Evolutionary conservation across 139 green algal species (phyloP).

Genomic region (Micractinium sp.): DNA sequence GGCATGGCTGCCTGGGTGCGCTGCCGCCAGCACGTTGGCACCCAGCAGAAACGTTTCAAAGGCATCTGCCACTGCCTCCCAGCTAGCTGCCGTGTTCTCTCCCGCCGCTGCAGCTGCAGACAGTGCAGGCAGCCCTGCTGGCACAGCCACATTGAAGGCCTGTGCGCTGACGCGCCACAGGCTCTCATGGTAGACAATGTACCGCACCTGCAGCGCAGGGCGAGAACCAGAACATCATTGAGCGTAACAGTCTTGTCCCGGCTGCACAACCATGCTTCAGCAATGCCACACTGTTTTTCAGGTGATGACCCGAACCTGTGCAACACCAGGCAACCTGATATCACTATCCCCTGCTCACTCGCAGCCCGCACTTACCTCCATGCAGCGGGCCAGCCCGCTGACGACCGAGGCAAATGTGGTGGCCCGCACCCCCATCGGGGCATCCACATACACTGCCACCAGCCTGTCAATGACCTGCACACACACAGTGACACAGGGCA

Average conservation of each 20-base stretch:
- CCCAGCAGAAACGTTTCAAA: conserved; percentile 76
- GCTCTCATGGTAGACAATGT: conserved; percentile 38
- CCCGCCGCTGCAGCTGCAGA: neutral
- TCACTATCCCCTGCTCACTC: too few species aligned
- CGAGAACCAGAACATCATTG: neutral
- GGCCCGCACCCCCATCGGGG: conserved; percentile 68
- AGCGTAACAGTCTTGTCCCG: too few species aligned
- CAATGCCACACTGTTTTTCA: too few species aligned
- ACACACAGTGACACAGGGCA: neutral
- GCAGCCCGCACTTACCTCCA: conserved; percentile 53
- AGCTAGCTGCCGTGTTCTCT: conserved; percentile 36
- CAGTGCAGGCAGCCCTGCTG: conserved; percentile 68
- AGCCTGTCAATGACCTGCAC: conserved; percentile 55
- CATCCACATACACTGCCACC: conserved; percentile 53
- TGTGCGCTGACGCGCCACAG: conserved; percentile 75
- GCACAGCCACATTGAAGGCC: conserved; percentile 69
- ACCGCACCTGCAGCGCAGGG: conserved; percentile 42
- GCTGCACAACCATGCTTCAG: too few species aligned
- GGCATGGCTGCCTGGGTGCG: neutral
- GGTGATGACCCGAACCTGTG: too few species aligned
- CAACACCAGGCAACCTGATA: too few species aligned
- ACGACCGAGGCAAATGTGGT: conserved; percentile 68
- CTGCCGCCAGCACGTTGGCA: neutral
- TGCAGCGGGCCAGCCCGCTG: conserved; percentile 67
- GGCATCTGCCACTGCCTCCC: conserved; percentile 55